Evolutionary conservation across 1,284 basidiomycete species (phyloP).

Genomic region (Singerocomus inundabilis): DNA sequence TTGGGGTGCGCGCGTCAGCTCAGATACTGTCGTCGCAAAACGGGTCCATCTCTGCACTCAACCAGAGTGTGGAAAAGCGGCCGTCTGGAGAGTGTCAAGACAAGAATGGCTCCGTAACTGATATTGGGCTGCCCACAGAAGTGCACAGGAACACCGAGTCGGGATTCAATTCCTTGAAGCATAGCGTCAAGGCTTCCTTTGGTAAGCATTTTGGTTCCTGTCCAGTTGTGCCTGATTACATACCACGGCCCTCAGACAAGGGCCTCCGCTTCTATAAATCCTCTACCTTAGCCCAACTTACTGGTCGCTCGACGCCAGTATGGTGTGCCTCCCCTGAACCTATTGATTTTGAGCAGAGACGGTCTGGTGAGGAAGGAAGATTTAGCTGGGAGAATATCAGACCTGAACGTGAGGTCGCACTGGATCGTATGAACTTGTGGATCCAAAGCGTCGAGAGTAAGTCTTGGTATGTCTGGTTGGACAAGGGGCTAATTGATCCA

Average conservation of each 20-base stretch:
- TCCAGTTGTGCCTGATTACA: not conserved
- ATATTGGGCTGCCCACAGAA: slow-evolving; percentile 28
- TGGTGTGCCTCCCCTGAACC: slow-evolving; percentile 33
- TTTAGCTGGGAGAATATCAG: slow-evolving; percentile 37
- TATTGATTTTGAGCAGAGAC: slow-evolving; percentile 34
- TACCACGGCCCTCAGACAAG: slow-evolving; percentile 36
- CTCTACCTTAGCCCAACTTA: slow-evolving; percentile 43
- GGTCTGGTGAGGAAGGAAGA: slow-evolving; percentile 33
- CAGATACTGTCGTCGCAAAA: slow-evolving; percentile 28
- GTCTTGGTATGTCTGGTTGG: slow-evolving; percentile 29
- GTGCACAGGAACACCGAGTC: slow-evolving; percentile 24
- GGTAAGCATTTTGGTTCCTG: slow-evolving; percentile 41
- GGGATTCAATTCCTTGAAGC: slow-evolving; percentile 45
- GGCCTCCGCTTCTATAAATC: slow-evolving; percentile 51
- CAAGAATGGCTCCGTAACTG: slow-evolving; percentile 16
- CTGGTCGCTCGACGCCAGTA: slow-evolving; percentile 44
- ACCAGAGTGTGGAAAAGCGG: slow-evolving; percentile 11
- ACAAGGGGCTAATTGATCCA: slow-evolving; percentile 3
- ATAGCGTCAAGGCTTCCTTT: slow-evolving; percentile 67
- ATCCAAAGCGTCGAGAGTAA: slow-evolving; percentile 75
- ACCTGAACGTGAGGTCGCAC: slow-evolving; percentile 40
- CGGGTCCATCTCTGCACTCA: slow-evolving; percentile 19
- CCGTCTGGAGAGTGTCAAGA: slow-evolving; percentile 5
- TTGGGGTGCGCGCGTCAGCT: slow-evolving; percentile 29
- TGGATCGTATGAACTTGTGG: slow-evolving; percentile 73